These are phyloP conservation scores for Beauveria caledonica DNA, from an alignment of 2,329 filamentous ascomycete species.

Conservation along the genomic window DNA sequence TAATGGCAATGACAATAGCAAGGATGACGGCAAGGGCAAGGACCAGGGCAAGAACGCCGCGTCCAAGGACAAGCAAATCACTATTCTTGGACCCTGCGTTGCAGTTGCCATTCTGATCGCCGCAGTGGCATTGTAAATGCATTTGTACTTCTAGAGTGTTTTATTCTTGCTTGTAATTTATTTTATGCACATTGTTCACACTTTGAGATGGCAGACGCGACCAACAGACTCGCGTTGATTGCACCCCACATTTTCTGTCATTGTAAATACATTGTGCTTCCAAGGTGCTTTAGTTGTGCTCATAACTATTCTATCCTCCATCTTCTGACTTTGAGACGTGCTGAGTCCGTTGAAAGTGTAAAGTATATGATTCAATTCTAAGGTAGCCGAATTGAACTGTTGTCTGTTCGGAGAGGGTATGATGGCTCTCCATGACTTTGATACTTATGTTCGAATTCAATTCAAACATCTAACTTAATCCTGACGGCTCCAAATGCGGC, in stretches of 20 bases:
- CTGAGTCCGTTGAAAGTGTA: too few species aligned
- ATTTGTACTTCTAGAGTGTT: neutral
- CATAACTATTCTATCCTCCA: too few species aligned
- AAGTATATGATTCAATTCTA: too few species aligned
- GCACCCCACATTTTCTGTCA: neutral
- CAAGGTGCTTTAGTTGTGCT: too few species aligned
- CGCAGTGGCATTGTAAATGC: slow-evolving; percentile 17
- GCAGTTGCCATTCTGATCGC: slow-evolving; percentile 22
- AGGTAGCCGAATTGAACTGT: too few species aligned
- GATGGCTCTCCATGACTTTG: neutral
- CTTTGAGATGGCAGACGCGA: neutral
- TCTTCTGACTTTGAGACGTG: too few species aligned
- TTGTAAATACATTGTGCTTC: too few species aligned
- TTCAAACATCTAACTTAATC: neutral
- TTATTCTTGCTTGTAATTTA: slow-evolving; percentile 1
- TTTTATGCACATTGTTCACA: neutral
- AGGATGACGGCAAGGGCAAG: slow-evolving; percentile 4
- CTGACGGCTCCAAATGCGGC: neutral
- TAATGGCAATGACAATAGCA: too few species aligned
- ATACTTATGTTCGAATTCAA: neutral
- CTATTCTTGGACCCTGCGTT: slow-evolving; percentile 21
- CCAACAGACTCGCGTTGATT: neutral
- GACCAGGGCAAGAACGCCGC: slow-evolving; percentile 5
- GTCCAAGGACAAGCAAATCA: slow-evolving; percentile 19
- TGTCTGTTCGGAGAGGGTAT: too few species aligned